Evolutionary conservation across 2,329 filamentous ascomycete genomes (phyloP).

Genomic region (Zymoseptoria crescenta): DNA sequence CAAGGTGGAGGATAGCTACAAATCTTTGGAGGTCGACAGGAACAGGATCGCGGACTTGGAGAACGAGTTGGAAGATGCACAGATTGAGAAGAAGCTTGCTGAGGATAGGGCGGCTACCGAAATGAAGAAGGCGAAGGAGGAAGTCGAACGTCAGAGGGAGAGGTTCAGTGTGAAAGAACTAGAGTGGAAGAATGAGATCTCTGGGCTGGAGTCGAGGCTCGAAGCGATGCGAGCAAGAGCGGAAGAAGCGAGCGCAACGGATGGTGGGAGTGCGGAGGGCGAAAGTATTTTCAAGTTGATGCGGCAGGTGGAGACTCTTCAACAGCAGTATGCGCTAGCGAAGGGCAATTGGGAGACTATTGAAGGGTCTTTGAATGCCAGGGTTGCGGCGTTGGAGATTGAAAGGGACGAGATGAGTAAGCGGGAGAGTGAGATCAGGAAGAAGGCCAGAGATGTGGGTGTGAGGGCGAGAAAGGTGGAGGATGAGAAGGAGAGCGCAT

Average conservation of each 20-base stretch:
- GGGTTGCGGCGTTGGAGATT: constrained; percentile 71
- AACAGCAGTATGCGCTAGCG: constrained; percentile 89
- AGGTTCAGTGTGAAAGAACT: constrained; percentile 59
- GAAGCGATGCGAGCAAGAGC: constrained; percentile 77
- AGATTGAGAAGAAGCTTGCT: constrained; percentile 69
- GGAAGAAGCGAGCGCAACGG: constrained; percentile 68
- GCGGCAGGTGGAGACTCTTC: constrained; percentile 87
- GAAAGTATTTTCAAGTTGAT: constrained; percentile 59
- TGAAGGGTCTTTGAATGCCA: constrained; percentile 72
- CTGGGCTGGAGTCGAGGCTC: constrained; percentile 75
- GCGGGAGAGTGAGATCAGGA: constrained; percentile 78
- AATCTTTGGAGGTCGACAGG: constrained; percentile 60
- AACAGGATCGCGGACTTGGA: constrained; percentile 48
- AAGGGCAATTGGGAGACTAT: constrained; percentile 98
- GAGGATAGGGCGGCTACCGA: constrained; percentile 64
- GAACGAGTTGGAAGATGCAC: constrained; percentile 56
- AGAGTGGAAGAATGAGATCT: constrained; percentile 72
- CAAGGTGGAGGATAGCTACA: constrained; percentile 57
- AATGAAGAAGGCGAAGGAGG: constrained; percentile 63
- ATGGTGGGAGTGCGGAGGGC: constrained; percentile 58
- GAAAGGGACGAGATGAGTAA: constrained; percentile 80
- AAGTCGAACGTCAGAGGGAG: constrained; percentile 64
- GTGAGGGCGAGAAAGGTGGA: constrained; percentile 61
- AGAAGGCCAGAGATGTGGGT: constrained; percentile 80
- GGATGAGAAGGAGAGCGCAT: constrained; percentile 70